phyloP scores from a whole-genome alignment of 2,329 filamentous ascomycete species.

The Aspergillus aculeatinus region DNA sequence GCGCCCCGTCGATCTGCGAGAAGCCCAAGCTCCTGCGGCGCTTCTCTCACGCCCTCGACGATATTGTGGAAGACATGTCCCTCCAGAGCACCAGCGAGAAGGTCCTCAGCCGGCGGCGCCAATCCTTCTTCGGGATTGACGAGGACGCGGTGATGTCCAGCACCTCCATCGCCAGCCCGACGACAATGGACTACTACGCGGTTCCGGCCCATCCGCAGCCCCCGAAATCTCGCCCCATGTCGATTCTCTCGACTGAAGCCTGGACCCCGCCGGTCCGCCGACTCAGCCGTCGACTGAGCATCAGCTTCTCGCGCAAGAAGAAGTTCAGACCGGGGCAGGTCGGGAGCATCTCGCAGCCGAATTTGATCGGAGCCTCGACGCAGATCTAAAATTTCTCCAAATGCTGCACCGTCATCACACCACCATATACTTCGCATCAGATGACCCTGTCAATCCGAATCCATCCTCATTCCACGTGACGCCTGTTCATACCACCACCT shows the following conservation, averaged over 20 bases:
- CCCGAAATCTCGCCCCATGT: slow-evolving; percentile 23
- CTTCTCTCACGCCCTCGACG: slow-evolving; percentile 37
- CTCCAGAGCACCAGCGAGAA: slow-evolving; percentile 26
- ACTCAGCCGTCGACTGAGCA: slow-evolving; percentile 27
- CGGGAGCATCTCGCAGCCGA: slow-evolving; percentile 34
- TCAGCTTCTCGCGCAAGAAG: slow-evolving; percentile 26
- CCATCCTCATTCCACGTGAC: background rate
- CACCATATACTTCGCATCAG: slow-evolving; percentile 1
- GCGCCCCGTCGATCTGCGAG: slow-evolving; percentile 32
- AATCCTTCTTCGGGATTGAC: slow-evolving; percentile 26
- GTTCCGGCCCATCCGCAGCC: slow-evolving; percentile 18
- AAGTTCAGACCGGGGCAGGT: slow-evolving; percentile 11
- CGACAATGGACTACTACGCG: slow-evolving; percentile 18
- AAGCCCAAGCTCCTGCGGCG: slow-evolving; percentile 30
- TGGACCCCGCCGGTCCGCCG: slow-evolving; percentile 21
- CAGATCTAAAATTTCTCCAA: slow-evolving; percentile 20
- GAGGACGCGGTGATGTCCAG: slow-evolving; percentile 11
- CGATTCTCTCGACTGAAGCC: slow-evolving; percentile 26
- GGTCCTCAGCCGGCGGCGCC: slow-evolving; percentile 26
- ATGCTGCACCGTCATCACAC: slow-evolving; percentile 4
- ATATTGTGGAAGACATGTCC: slow-evolving; percentile 36
- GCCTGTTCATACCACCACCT: background rate
- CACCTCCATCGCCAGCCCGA: slow-evolving; percentile 3
- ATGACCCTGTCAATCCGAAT: slow-evolving; percentile 1
- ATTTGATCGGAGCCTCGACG: slow-evolving; percentile 35